phyloP scores from a whole-genome alignment of 495 filamentous ascomycete species.

The Aspergillus biplanus region DNA sequence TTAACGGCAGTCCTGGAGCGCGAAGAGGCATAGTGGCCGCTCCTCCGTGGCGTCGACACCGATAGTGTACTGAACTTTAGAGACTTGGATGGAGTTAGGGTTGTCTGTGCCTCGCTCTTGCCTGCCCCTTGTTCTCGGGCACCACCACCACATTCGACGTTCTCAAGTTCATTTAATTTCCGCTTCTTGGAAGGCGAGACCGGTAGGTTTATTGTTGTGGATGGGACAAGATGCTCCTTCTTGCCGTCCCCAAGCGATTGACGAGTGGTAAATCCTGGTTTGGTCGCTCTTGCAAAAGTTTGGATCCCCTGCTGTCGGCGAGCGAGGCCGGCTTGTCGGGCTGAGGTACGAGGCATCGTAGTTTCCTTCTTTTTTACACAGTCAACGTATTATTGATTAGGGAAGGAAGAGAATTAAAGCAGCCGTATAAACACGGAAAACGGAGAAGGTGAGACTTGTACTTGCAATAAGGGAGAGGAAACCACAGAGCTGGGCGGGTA shows the following conservation, averaged over 20 bases:
- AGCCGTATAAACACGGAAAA: conserved; percentile 29
- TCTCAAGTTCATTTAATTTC: conserved; percentile 49
- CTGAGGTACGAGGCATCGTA: conserved; percentile 43
- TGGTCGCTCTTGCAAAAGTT: conserved; percentile 48
- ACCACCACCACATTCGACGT: conserved; percentile 28
- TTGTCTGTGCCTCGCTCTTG: conserved; percentile 8
- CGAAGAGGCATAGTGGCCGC: conserved; percentile 40
- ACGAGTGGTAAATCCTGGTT: conserved; percentile 36
- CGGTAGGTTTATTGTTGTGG: conserved; percentile 21
- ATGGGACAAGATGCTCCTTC: conserved; percentile 21
- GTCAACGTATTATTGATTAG: neutral
- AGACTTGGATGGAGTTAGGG: conserved; percentile 45
- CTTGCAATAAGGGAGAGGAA: neutral
- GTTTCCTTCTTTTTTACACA: conserved; percentile 23
- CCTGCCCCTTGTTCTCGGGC: conserved; percentile 2
- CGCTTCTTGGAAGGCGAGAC: conserved; percentile 53
- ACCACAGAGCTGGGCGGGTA: neutral
- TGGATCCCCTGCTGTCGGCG: conserved; percentile 37
- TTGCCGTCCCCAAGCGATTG: conserved; percentile 25
- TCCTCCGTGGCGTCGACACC: conserved; percentile 39
- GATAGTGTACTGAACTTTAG: conserved; percentile 43
- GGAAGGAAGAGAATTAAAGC: conserved; percentile 19
- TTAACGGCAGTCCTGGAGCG: conserved; percentile 21
- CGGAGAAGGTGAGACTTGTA: conserved; percentile 5
- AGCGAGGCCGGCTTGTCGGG: conserved; percentile 35